A percentile compares a stretch with the other conserved stretches of the same genome.
Conservation (phyloP, 495 filamentous ascomycete species). For the Chaetomium fimeti region DNA sequence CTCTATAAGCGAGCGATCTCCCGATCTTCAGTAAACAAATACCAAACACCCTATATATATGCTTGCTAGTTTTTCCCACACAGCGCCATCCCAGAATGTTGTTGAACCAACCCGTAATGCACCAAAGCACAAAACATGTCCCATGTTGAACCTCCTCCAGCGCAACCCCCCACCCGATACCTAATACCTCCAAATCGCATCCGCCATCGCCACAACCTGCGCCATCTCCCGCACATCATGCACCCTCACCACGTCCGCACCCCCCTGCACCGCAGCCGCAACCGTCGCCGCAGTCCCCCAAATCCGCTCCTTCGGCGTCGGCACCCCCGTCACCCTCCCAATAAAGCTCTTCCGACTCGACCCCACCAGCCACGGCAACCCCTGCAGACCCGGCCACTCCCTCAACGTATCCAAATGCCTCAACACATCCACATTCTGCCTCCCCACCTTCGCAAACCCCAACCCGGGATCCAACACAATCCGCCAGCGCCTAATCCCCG, state of each 20-base stretch:
- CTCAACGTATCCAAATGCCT: conserved; percentile 63
- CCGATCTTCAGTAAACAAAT: too few species aligned
- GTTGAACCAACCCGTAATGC: conserved; percentile 14
- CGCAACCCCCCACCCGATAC: not conserved
- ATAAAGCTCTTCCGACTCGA: conserved; percentile 90
- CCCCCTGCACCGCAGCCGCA: conserved; percentile 81
- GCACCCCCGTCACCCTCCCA: conserved; percentile 74
- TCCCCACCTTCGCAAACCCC: conserved; percentile 82
- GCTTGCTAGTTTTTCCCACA: not conserved
- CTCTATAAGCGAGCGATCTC: too few species aligned
- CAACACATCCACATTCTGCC: conserved; percentile 79
- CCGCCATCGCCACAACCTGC: conserved; percentile 81
- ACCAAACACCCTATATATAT: too few species aligned
- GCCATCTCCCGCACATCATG: conserved; percentile 93
- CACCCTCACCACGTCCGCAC: conserved; percentile 90
- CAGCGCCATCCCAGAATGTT: not conserved
- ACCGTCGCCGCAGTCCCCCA: conserved; percentile 92
- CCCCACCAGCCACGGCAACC: conserved; percentile 86
- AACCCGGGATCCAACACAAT: conserved; percentile 93
- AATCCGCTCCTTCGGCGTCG: conserved; percentile 55
- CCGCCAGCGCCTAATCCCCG: conserved; percentile 86
- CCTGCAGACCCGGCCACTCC: conserved; percentile 59
- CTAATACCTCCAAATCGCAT: conserved; percentile 74
- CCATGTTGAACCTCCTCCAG: conserved; percentile 1
- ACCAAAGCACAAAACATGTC: not conserved